These are phyloP conservation scores for Geotrichum reessii DNA, from an alignment of 1,139 yeast genomes.

Conservation along the genomic window DNA sequence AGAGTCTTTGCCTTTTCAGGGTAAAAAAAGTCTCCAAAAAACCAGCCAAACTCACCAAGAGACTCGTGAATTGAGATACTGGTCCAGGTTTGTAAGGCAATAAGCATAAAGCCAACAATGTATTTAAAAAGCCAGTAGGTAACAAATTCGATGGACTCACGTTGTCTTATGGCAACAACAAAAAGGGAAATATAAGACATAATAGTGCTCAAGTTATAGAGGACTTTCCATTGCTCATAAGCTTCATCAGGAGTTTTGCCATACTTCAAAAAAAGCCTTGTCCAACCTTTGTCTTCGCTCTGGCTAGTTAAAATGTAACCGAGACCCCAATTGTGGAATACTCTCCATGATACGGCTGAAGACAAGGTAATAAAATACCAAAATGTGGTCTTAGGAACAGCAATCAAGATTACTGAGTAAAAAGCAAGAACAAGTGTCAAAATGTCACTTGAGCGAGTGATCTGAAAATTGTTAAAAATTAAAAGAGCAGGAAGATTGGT, in stretches of 20 bases:
- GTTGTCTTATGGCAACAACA: constrained; percentile 37
- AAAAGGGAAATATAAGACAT: constrained; percentile 41
- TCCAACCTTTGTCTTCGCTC: constrained; percentile 58
- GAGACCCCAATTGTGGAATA: constrained; percentile 50
- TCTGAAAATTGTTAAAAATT: constrained; percentile 55
- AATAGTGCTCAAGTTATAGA: constrained; percentile 51
- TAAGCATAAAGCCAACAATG: constrained; percentile 51
- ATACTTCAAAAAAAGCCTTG: constrained; percentile 59
- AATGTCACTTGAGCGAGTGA: constrained; percentile 61
- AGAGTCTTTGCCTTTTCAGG: constrained; percentile 48
- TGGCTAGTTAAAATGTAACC: constrained; percentile 54
- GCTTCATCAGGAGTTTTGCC: constrained; percentile 66
- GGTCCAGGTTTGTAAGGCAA: constrained; percentile 66
- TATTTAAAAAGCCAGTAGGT: constrained; percentile 48
- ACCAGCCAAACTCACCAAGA: constrained; percentile 85
- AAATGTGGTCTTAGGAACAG: constrained; percentile 33
- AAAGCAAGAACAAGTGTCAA: constrained; percentile 47
- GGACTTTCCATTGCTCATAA: constrained; percentile 68
- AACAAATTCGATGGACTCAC: constrained; percentile 32
- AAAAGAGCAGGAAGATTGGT: constrained; percentile 47
- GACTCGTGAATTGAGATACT: constrained; percentile 65
- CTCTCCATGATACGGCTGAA: constrained; percentile 48
- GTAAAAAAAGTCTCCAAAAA: constrained; percentile 80
- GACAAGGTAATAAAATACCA: constrained; percentile 40
- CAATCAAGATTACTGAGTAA: constrained; percentile 46